Evolutionary conservation across 106 monocot genomes (phyloP), one percentile per base, ranked within the genome.

Genomic region (Dendrobium chrysotoxum): DNA sequence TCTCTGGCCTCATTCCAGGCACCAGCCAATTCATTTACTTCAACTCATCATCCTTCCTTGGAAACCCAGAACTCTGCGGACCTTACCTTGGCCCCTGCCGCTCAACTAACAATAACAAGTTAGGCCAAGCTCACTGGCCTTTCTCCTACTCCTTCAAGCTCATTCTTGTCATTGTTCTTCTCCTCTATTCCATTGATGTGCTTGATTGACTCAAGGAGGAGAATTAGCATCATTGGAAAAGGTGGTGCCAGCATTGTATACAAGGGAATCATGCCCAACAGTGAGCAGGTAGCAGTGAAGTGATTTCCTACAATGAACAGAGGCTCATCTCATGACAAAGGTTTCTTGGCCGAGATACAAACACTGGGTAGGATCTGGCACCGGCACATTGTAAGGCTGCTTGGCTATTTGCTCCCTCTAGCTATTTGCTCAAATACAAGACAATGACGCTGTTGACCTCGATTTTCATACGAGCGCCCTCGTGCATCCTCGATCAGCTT

Each of bases 21-120:
- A 93, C 93, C 7, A 93, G 96, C 46, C 96, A 96, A 88, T 96
- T 96, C 78, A 89, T 91, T 87, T 96, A 96, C 90, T 96, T 96
- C 89, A 96, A 96, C 30, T 82, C 93, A 47, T 93, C 91, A 0
- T 96, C 93, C 28, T 96, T 96, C 76, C 66, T 85, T 44, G 93
- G 93, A 18, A 96, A 96, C 77, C 88, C 93, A 0, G 76, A 76
- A 1, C 93, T 91, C 42, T 91, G 91, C 44, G 91, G 91, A 4
- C 84, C 91, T 2, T 91, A 86, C 76, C 81, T 91, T 31, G 58
- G 80, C 73, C 89, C 91, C 0, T 95, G 95, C 80, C 80, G 39
- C 1, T 77, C 81, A 30, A 79, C 23, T 23, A 31, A 31, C 53
- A 73, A n/a, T 17, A 45, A 75, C 4, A 39, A 13, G 6, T 12